Conservation (phyloP, 805 yeast species). For the Barnettozyma californica region DNA sequence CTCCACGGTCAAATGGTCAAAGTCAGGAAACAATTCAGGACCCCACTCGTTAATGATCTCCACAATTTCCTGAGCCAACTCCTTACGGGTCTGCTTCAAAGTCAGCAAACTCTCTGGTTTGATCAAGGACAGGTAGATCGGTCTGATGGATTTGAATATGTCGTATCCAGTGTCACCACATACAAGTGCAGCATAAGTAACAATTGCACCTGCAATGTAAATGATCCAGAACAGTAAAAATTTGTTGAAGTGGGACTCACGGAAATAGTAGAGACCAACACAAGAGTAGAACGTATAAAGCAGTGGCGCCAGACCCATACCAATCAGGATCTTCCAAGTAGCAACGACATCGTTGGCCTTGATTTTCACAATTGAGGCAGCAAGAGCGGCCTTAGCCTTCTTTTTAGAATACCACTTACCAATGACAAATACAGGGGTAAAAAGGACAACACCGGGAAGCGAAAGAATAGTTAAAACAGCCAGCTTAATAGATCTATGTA, state of each 20-base stretch:
- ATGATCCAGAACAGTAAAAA: conserved; percentile 33
- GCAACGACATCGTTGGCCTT: conserved; percentile 93
- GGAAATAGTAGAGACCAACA: conserved; percentile 38
- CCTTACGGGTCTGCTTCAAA: conserved; percentile 55
- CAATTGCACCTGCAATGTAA: conserved; percentile 60
- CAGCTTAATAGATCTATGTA: conserved; percentile 54
- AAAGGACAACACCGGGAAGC: conserved; percentile 82
- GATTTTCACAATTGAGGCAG: conserved; percentile 83
- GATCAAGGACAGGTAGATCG: conserved; percentile 62
- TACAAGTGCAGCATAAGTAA: conserved; percentile 86
- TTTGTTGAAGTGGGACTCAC: conserved; percentile 30
- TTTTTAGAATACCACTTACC: conserved; percentile 67
- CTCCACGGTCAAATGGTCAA: conserved; percentile 39
- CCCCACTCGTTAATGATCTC: conserved; percentile 77
- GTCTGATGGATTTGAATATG: conserved; percentile 74
- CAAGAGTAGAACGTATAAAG: conserved; percentile 77
- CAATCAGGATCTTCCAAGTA: conserved; percentile 91
- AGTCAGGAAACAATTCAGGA: conserved; percentile 82
- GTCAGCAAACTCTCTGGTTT: conserved; percentile 52
- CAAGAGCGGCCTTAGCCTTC: conserved; percentile 76
- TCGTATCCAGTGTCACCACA: conserved; percentile 95
- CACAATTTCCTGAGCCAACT: conserved; percentile 68
- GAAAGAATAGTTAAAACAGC: conserved; percentile 55
- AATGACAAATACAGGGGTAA: conserved; percentile 81
- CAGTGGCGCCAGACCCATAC: conserved; percentile 84